Percentiles rank a stretch among this genome's conserved stretches.
These are phyloP conservation scores for Neonectria sp. DNA, from an alignment of 2,329 filamentous ascomycete genomes.

Conservation along the genomic window DNA sequence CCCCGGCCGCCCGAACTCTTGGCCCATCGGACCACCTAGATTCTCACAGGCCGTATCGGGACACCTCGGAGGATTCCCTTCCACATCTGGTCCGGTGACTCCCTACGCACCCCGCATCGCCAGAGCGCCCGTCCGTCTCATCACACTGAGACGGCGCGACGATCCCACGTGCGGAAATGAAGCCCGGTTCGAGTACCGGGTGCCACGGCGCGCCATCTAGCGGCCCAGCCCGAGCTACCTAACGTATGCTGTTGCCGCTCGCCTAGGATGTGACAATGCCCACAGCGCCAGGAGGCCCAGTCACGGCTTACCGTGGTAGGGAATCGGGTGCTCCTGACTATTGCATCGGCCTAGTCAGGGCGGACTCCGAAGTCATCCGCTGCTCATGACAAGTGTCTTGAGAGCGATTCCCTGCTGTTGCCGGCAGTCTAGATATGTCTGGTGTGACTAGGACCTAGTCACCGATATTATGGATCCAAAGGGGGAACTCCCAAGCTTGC, in stretches of 20 bases:
- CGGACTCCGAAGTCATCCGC: background rate
- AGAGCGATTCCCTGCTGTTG: background rate
- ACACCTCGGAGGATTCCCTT: conserved; percentile 42
- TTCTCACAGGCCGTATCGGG: conserved; percentile 38
- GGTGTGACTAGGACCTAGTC: background rate
- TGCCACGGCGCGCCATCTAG: conserved; percentile 30
- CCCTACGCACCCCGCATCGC: conserved; percentile 39
- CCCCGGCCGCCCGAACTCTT: conserved; percentile 12
- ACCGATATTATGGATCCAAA: background rate
- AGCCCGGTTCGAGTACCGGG: conserved; percentile 33
- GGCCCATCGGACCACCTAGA: conserved; percentile 36
- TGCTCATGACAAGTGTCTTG: background rate
- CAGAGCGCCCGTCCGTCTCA: conserved; percentile 27
- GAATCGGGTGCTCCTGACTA: background rate
- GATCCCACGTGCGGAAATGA: conserved; percentile 32
- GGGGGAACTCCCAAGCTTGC: background rate
- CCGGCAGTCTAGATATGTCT: background rate
- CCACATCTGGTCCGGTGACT: conserved; percentile 41
- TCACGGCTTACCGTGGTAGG: background rate
- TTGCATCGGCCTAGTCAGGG: conserved; percentile 2
- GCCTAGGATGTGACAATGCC: background rate
- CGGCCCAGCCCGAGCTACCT: conserved; percentile 43
- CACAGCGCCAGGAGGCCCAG: background rate
- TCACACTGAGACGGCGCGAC: conserved; percentile 14
- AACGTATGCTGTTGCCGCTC: conserved; percentile 20